Conservation (phyloP, 768 basidiomycete species). For the Boletus sp. region DNA sequence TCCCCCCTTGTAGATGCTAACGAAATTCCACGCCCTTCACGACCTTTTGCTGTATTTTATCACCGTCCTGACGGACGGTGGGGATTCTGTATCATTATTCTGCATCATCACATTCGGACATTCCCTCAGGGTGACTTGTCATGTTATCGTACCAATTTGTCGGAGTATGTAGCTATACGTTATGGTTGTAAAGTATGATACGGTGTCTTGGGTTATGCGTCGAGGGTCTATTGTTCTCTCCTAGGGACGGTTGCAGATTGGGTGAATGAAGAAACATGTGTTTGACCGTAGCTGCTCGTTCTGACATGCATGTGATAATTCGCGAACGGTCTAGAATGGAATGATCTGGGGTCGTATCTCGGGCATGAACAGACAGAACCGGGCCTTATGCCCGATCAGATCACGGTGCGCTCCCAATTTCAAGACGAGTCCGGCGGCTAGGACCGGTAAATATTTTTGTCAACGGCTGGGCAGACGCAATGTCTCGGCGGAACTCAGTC, state of each 20-base stretch:
- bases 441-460: conserved; percentile 15
- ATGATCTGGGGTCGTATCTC: conserved; percentile 3
- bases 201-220: conserved; percentile 15
- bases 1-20: conserved; percentile 18
- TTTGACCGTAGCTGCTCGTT: background rate
- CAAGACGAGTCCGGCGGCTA: conserved; percentile 6
- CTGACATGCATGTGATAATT: conserved; percentile 19
- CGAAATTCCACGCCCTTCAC: conserved; percentile 29
- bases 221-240: background rate
- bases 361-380: conserved; percentile 4
- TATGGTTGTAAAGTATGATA: conserved; percentile 37
- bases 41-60: conserved; percentile 32
- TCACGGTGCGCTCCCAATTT: conserved; percentile 8
- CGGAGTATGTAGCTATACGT: conserved; percentile 36
- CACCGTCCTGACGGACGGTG: conserved; percentile 18
- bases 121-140: conserved; percentile 7
- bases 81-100: conserved; percentile 36
- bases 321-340: conserved; percentile 1
- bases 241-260: background rate
- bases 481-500: conserved; percentile 22
- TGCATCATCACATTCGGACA: conserved; percentile 32
- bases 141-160: conserved; percentile 22
- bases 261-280: background rate
- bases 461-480: background rate
- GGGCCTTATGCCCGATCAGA: conserved; percentile 13